Evolutionary conservation across 2,329 filamentous ascomycete genomes (phyloP).

Genomic region (Claviceps spartinae): DNA sequence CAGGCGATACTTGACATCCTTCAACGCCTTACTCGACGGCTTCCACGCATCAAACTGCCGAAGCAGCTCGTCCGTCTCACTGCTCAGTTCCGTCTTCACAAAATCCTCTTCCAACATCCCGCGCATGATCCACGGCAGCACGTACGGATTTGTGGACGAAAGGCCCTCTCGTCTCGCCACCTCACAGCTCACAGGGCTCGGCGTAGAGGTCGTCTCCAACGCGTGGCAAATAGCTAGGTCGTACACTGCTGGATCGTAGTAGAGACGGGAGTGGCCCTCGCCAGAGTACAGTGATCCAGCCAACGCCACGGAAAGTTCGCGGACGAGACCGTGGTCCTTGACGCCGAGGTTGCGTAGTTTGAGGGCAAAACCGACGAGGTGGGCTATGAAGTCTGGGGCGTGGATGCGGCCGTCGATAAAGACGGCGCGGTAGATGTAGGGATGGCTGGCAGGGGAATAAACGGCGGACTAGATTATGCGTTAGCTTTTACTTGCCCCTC

Average conservation of each 20-base stretch:
- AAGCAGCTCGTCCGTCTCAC: conserved; percentile 69
- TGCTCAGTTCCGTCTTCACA: conserved; percentile 65
- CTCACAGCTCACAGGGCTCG: conserved; percentile 21
- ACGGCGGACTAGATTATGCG: conserved; percentile 52
- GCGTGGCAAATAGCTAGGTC: conserved; percentile 60
- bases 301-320: conserved; percentile 75
- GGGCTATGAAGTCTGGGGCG: conserved; percentile 83
- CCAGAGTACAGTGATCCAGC: conserved; percentile 85
- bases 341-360: conserved; percentile 90
- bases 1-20: conserved; percentile 88
- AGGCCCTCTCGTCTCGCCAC: conserved; percentile 18
- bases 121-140: conserved; percentile 90
- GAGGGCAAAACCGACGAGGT: conserved; percentile 82
- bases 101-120: conserved; percentile 84
- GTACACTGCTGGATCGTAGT: conserved; percentile 81
- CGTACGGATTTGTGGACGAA: conserved; percentile 63
- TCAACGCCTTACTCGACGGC: conserved; percentile 76
- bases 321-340: conserved; percentile 82
- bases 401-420: conserved; percentile 91
- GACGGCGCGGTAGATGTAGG: conserved; percentile 88
- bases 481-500: neutral
- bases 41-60: conserved; percentile 88
- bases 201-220: conserved; percentile 53
- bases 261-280: conserved; percentile 85
- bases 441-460: conserved; percentile 74